Base-by-base conservation (phyloP, 106 monocot species). In the Dendrobium officinale region DNA sequence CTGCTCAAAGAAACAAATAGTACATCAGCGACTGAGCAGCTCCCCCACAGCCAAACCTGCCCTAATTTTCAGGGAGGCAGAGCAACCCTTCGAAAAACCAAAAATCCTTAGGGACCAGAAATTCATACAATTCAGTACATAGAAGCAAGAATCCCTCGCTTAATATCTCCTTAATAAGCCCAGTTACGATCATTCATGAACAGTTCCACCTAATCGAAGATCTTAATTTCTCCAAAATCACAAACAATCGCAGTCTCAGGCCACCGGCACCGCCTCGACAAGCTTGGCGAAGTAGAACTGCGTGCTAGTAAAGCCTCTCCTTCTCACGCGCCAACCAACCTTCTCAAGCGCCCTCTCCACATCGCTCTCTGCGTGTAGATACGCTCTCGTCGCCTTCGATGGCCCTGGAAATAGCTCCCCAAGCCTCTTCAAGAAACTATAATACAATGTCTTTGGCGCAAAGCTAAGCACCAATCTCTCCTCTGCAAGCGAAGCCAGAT, bases 371-470 rank as follows among this genome's bases (percentile, higher is more conserved):
- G 94, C 68, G 31, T 98, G 98, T 44, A 98, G 83, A 45, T 98
- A 98, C n/a, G 98, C 98, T 75, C 98, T 80, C 45, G 98, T 98
- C 6, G 98, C 95, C 95, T 98, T 98, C 11, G 92, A 89, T 26
- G 98, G 95, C 61, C 95, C 95, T 0, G 98, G 95, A 82, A 95
- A 98, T 44, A 98, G 79, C 89, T 95, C 98, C 44, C 95, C 95
- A 5, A 98, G 42, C 58, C 98, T 79, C 88, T 98, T 98, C 86
- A 98, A 68, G 78, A 95, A 8, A 43, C 86, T 79, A 47, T 88
- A 93, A 79, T 88, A 98, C 9, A 91, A 42, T 10, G 98, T 98
- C 82, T 89, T 95, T 0, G 98, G 98, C 13, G 95, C 98, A 61
- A 89, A 98, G 81, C 98, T 98, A 26, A 98, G 73, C 42, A 98